phyloP scores from a whole-genome alignment of 2,329 filamentous ascomycete genomes.

The Alternaria triticina region DNA sequence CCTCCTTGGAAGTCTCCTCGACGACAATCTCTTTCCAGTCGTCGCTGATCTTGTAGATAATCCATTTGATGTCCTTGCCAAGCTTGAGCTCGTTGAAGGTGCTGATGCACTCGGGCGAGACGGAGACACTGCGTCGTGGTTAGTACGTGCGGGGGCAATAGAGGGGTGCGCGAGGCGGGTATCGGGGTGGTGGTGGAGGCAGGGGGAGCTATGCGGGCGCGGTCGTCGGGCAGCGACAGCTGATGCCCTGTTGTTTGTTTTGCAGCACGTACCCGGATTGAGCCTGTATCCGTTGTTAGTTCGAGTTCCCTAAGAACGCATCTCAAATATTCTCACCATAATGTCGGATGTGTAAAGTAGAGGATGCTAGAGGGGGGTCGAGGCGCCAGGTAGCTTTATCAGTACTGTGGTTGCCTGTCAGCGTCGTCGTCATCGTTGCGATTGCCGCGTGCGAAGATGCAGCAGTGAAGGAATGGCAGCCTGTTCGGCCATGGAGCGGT shows the following conservation, averaged over 20 bases:
- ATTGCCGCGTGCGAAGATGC: conserved; percentile 15
- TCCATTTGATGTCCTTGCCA: conserved; percentile 77
- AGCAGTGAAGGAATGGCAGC: conserved; percentile 24
- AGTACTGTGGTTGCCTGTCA: conserved; percentile 44
- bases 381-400: conserved; percentile 42
- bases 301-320: neutral
- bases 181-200: conserved; percentile 7
- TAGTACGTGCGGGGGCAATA: conserved; percentile 16
- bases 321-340: conserved; percentile 40
- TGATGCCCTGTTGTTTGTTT: conserved; percentile 18
- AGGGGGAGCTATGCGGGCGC: conserved; percentile 9
- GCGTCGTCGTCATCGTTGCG: conserved; percentile 46
- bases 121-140: conserved; percentile 65
- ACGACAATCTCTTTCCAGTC: conserved; percentile 83
- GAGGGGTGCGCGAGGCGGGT: neutral
- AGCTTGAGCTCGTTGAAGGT: conserved; percentile 84
- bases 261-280: conserved; percentile 52
- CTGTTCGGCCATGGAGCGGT: conserved; percentile 11
- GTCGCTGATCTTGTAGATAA: conserved; percentile 87
- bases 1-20: conserved; percentile 71
- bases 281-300: conserved; percentile 44
- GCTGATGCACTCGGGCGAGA: conserved; percentile 72
- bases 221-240: conserved; percentile 17
- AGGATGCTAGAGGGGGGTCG: conserved; percentile 21
- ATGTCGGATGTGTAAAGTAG: conserved; percentile 34